Evolutionary conservation across 1,284 basidiomycete species (phyloP), one percentile per base, ranked within the genome.

Genomic region (Ganoderma meredithae): DNA sequence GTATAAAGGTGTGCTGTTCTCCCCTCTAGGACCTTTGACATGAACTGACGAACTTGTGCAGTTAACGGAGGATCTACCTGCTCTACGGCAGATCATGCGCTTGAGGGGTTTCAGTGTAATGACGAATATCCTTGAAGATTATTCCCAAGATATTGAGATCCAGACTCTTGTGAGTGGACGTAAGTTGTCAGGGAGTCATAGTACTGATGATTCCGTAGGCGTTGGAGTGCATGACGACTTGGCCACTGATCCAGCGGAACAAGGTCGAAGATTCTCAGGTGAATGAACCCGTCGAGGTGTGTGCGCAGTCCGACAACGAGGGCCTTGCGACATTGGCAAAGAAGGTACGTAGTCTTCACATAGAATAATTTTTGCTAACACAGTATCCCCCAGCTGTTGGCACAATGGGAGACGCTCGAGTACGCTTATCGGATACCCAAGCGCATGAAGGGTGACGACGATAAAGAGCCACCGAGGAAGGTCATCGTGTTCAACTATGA

Each of bases 61-160:
- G 94, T 91, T 97, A 74, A 97, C 96, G 0, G 90, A 92, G 47
- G 95, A 98, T 68, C 86, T 89, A 55, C 84, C 87, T 0, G 90
- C 95, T 22, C 85, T 97, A 44, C 88, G 95, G 56, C 90, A 95
- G 77, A 85, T 99, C 64, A 95, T 98, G 89, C 93, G 96, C 39
- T 83, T 99, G 76, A 95, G 98, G 79, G 97, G 96, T 1, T 96
- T 98, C 78, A 95, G 93, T 79, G 83, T 97, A 27, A 96, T 99
- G 95, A 92, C 88, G 60, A 95, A 93, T 77, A 85, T 99, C 56
- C 82, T 99, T 40, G 89, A 93, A 60, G 96, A 99, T 75, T 85
- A 96, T 76, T 79, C 80, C 17, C 85, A 88, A 39, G 95, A 99
- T 74, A 73, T 83, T 31, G 93, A 96, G 49, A 84, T 98, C 40